These are phyloP conservation scores for Nasturtium officinale DNA, from an alignment of 345 rosid species.

Conservation along the genomic window DNA sequence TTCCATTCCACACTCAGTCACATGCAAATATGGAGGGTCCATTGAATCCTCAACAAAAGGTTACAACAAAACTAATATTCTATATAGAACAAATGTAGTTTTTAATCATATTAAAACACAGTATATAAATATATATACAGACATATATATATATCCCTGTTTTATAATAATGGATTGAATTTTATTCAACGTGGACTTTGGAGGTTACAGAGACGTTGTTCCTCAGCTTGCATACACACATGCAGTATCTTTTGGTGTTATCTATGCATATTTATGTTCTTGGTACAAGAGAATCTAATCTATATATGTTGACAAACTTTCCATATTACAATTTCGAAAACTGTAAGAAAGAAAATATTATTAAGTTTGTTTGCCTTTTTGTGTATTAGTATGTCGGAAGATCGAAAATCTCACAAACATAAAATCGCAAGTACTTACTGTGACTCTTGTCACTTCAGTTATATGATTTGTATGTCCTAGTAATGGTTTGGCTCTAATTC, in stretches of 20 bases:
- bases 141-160: too few relatives aligned
- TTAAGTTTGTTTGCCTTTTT: conserved; percentile 33
- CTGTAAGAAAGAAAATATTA: not conserved
- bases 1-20: conserved; percentile 42
- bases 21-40: conserved; percentile 48
- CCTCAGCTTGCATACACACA: conserved; percentile 46
- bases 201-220: conserved; percentile 39
- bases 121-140: not conserved
- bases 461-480: conserved; percentile 4
- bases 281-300: conserved; percentile 40
- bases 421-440: conserved; percentile 6
- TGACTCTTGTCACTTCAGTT: not conserved
- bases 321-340: not conserved
- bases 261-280: conserved; percentile 38
- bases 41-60: conserved; percentile 44
- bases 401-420: not conserved
- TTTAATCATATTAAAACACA: conserved; percentile 28
- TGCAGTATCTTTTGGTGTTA: conserved; percentile 44
- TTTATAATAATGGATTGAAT: conserved; percentile 18
- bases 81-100: conserved; percentile 24
- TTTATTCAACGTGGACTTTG: conserved; percentile 44
- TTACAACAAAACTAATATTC: conserved; percentile 38
- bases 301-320: conserved; percentile 35
- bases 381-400: conserved; percentile 5
- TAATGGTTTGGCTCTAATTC: not conserved